Conservation (phyloP, 352 stramenopile genomes). For the Aphanomyces cochlioides region DNA sequence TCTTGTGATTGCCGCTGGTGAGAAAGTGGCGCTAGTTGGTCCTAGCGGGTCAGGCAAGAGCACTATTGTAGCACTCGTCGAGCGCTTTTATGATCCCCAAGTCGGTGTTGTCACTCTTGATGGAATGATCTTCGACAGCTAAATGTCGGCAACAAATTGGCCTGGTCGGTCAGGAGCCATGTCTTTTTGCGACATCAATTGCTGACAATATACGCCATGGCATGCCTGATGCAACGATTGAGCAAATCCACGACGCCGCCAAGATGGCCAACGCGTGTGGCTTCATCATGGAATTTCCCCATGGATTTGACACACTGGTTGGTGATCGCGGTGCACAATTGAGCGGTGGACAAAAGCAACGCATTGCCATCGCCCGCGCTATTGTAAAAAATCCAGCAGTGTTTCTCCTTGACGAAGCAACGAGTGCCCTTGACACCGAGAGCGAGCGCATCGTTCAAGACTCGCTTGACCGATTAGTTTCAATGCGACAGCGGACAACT, state of each 20-base stretch:
- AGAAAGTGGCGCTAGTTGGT: slow-evolving; percentile 61
- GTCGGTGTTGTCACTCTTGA: slow-evolving; percentile 43
- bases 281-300: slow-evolving; percentile 80
- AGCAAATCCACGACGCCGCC: slow-evolving; percentile 66
- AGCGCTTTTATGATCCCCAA: slow-evolving; percentile 91
- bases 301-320: slow-evolving; percentile 83
- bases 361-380: slow-evolving; percentile 88
- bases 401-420: slow-evolving; percentile 85
- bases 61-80: slow-evolving; percentile 89
- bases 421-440: slow-evolving; percentile 63
- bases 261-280: slow-evolving; percentile 87
- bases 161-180: slow-evolving; percentile 87
- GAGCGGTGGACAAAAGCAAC: slow-evolving; percentile 90
- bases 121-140: slow-evolving; percentile 50
- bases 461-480: slow-evolving; percentile 65
- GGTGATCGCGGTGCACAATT: slow-evolving; percentile 84
- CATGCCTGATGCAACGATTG: slow-evolving; percentile 49
- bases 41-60: slow-evolving; percentile 74
- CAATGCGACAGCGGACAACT: slow-evolving; percentile 62
- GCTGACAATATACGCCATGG: slow-evolving; percentile 74
- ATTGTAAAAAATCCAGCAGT: slow-evolving; percentile 82
- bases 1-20: slow-evolving; percentile 52
- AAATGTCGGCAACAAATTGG: slow-evolving; percentile 79
- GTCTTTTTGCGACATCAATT: slow-evolving; percentile 36
- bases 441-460: slow-evolving; percentile 87